phyloP scores from a whole-genome alignment of 352 stramenopile species.

The Pythium phragmitis region DNA sequence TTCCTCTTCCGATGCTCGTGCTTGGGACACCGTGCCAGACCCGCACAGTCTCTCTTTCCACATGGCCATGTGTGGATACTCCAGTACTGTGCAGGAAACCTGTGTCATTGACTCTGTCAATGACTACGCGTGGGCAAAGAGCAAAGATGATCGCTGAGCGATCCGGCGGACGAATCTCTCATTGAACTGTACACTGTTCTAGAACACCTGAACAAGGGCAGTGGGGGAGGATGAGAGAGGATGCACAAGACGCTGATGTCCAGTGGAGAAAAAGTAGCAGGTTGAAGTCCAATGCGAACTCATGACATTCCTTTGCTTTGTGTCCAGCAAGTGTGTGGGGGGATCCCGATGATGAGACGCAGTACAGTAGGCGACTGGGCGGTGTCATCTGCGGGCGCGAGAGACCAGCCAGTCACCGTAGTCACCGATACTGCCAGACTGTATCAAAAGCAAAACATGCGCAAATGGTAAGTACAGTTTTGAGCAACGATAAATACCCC shows the following conservation, averaged over 20 bases:
- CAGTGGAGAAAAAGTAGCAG: not conserved
- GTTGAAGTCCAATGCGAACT: conserved; percentile 10
- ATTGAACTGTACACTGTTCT: not conserved
- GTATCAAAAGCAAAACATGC: too few relatives aligned
- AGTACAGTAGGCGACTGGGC: not conserved
- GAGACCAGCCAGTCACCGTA: conserved; percentile 1
- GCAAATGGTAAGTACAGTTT: too few relatives aligned
- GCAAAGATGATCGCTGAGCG: too few relatives aligned
- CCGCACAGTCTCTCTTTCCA: too few relatives aligned
- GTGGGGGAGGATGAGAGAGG: not conserved
- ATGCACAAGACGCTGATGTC: not conserved
- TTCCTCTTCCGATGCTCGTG: too few relatives aligned
- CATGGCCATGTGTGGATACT: too few relatives aligned
- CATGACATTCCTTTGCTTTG: not conserved
- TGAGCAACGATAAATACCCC: too few relatives aligned
- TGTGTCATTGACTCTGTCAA: too few relatives aligned
- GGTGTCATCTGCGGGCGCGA: conserved; percentile 8
- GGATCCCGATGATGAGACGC: not conserved
- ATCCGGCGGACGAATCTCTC: not conserved
- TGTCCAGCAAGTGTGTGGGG: conserved; percentile 20
- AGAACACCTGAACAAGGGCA: not conserved
- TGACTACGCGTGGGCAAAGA: too few relatives aligned
- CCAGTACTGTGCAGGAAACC: too few relatives aligned
- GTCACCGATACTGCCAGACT: too few relatives aligned
- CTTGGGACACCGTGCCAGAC: too few relatives aligned